Percentiles rank a stretch among this genome's conserved stretches.
Evolutionary conservation across 164 flowering plant genomes (phyloP).

Genomic region (Platanus orientalis): DNA sequence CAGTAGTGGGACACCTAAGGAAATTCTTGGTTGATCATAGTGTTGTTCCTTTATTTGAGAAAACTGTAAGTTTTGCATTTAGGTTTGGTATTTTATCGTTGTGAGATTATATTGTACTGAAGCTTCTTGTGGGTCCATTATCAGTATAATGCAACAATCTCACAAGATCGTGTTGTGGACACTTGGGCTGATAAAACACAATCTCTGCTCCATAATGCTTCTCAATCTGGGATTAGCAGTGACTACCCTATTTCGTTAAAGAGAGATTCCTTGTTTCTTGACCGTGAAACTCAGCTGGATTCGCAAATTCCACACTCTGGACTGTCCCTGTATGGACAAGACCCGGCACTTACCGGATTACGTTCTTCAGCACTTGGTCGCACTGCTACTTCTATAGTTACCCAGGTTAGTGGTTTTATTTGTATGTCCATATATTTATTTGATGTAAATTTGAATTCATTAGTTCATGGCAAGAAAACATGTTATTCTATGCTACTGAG

Average conservation of each 20-base stretch:
- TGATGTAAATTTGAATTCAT: too few relatives aligned
- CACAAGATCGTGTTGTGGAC: conserved; percentile 56
- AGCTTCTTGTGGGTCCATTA: conserved; percentile 11
- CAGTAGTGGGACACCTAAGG: conserved; percentile 75
- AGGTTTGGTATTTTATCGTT: not conserved
- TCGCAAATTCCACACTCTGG: conserved; percentile 39
- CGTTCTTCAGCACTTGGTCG: conserved; percentile 59
- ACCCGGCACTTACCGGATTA: conserved; percentile 43
- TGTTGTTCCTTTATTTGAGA: conserved; percentile 84
- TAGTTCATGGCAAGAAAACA: too few relatives aligned
- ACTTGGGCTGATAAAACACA: conserved; percentile 45
- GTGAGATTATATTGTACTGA: not conserved
- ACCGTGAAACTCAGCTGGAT: conserved; percentile 63
- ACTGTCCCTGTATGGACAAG: conserved; percentile 62
- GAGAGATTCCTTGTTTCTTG: conserved; percentile 54
- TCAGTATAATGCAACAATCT: conserved; percentile 46
- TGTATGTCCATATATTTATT: too few relatives aligned
- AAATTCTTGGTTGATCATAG: conserved; percentile 92
- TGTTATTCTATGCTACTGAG: too few relatives aligned
- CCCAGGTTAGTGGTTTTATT: conserved; percentile 52
- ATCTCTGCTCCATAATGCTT: conserved; percentile 26
- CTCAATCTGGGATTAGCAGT: conserved; percentile 36
- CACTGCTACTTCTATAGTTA: conserved; percentile 62
- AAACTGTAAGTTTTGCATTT: conserved; percentile 46
- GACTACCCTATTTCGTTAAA: conserved; percentile 52